Evolutionary conservation across 2,329 filamentous ascomycete species (phyloP).

Genomic region (Aspergillaceae sp.): DNA sequence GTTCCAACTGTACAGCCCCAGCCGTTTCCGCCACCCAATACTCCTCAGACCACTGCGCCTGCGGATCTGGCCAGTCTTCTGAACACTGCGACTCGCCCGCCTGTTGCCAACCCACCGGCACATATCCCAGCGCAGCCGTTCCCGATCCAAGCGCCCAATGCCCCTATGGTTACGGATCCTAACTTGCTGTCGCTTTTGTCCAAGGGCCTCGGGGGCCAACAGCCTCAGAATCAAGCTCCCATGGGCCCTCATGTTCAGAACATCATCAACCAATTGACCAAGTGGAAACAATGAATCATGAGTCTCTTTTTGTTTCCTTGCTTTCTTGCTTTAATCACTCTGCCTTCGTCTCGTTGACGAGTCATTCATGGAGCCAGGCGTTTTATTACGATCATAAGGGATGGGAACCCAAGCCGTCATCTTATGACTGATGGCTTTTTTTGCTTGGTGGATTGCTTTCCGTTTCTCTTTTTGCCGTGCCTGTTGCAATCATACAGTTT

Average conservation of each 20-base stretch:
- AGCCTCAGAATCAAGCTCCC: slow-evolving; percentile 25
- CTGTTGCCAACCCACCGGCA: slow-evolving; percentile 22
- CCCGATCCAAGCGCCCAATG: slow-evolving; percentile 19
- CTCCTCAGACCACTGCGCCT: slow-evolving; percentile 21
- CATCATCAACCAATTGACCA: slow-evolving; percentile 40
- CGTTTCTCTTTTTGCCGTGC: not conserved
- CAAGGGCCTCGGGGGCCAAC: slow-evolving; percentile 29
- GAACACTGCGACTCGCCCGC: slow-evolving; percentile 30
- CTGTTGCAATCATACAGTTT: not conserved
- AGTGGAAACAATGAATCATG: slow-evolving; percentile 38
- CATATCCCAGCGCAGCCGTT: slow-evolving; percentile 23
- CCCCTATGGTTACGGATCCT: slow-evolving; percentile 24
- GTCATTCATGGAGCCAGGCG: not conserved
- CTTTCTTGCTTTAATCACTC: slow-evolving; percentile 9
- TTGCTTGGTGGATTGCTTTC: not conserved
- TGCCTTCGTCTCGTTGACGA: not conserved
- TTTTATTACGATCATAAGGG: not conserved
- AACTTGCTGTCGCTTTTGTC: slow-evolving; percentile 31
- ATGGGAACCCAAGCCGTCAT: not conserved
- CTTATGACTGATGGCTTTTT: not conserved
- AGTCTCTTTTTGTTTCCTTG: slow-evolving; percentile 13
- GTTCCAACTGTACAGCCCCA: slow-evolving; percentile 24
- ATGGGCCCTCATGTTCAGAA: slow-evolving; percentile 37
- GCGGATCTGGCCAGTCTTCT: slow-evolving; percentile 37
- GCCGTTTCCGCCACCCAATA: slow-evolving; percentile 24